phyloP scores from a whole-genome alignment of 345 rosid species.

The Sisymbrium irio region DNA sequence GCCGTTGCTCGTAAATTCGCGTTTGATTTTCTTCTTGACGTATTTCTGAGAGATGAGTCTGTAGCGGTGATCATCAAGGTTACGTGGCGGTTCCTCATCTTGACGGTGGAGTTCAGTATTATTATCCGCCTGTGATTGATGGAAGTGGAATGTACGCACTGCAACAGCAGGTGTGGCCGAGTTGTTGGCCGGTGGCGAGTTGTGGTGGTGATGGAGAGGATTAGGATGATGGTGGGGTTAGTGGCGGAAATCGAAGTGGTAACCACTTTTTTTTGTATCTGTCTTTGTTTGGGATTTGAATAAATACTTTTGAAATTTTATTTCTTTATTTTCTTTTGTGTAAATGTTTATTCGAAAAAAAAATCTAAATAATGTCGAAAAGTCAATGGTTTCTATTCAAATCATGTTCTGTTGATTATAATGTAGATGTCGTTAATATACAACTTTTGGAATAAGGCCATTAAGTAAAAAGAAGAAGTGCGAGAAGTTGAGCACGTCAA shows the following conservation, averaged over 20 bases:
- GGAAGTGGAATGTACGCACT: slow-evolving; percentile 59
- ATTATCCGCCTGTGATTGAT: slow-evolving; percentile 64
- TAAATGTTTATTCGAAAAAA: no score
- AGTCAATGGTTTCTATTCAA: no score
- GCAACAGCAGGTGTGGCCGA: slow-evolving; percentile 44
- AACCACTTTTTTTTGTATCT: no score
- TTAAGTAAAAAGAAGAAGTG: no score
- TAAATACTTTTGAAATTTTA: no score
- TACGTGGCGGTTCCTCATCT: slow-evolving; percentile 47
- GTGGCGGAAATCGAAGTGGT: slow-evolving; percentile 29
- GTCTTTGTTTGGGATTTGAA: no score
- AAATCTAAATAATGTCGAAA: no score
- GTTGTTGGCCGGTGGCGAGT: background rate
- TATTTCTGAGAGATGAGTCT: slow-evolving; percentile 71
- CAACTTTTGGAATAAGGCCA: no score
- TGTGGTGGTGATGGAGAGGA: slow-evolving; percentile 40
- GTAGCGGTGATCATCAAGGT: slow-evolving; percentile 31
- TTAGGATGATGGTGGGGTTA: slow-evolving; percentile 42
- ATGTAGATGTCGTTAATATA: no score
- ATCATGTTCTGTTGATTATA: no score
- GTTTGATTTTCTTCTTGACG: slow-evolving; percentile 75
- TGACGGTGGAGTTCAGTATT: slow-evolving; percentile 66
- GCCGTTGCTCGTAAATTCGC: slow-evolving; percentile 72
- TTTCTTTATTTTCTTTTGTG: background rate
- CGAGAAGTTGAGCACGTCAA: no score